These are phyloP conservation scores for Bipolaris oryzae DNA, from an alignment of 2,329 filamentous ascomycete species.

Conservation along the genomic window DNA sequence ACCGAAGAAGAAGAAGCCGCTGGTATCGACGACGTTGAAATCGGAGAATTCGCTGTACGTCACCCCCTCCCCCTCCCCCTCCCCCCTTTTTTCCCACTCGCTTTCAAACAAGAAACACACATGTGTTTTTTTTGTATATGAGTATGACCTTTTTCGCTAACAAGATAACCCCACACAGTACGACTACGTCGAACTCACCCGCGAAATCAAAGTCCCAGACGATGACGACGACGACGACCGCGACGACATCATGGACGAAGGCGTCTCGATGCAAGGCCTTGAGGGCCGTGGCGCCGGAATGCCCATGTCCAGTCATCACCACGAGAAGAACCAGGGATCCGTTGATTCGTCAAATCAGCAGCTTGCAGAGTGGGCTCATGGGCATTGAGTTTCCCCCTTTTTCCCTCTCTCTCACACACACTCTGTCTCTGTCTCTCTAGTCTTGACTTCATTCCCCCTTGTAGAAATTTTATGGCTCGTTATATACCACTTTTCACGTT, in stretches of 20 bases:
- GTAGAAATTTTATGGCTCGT: constrained; percentile 1
- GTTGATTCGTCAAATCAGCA: constrained; percentile 45
- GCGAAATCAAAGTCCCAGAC: constrained; percentile 56
- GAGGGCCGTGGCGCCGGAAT: constrained; percentile 37
- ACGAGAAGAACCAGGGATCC: constrained; percentile 48
- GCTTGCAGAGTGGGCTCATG: constrained; percentile 46
- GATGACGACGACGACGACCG: constrained; percentile 45
- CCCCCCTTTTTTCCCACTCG: too few species aligned
- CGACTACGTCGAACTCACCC: constrained; percentile 84
- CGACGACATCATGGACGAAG: constrained; percentile 35
- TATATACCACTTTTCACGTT: constrained; percentile 16
- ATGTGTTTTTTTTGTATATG: too few species aligned
- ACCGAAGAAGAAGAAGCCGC: constrained; percentile 79
- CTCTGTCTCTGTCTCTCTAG: too few species aligned
- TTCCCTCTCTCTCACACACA: not conserved
- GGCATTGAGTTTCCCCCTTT: constrained; percentile 27
- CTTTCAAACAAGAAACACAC: too few species aligned
- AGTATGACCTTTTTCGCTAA: too few species aligned
- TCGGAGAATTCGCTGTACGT: constrained; percentile 82
- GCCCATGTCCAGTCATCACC: constrained; percentile 30
- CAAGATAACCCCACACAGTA: constrained; percentile 57
- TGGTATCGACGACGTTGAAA: constrained; percentile 87
- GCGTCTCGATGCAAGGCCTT: constrained; percentile 43
- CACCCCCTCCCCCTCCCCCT: too few species aligned
- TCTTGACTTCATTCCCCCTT: not conserved